Base-by-base conservation (phyloP, 352 stramenopile genomes). In the Pythium dissotocum region DNA sequence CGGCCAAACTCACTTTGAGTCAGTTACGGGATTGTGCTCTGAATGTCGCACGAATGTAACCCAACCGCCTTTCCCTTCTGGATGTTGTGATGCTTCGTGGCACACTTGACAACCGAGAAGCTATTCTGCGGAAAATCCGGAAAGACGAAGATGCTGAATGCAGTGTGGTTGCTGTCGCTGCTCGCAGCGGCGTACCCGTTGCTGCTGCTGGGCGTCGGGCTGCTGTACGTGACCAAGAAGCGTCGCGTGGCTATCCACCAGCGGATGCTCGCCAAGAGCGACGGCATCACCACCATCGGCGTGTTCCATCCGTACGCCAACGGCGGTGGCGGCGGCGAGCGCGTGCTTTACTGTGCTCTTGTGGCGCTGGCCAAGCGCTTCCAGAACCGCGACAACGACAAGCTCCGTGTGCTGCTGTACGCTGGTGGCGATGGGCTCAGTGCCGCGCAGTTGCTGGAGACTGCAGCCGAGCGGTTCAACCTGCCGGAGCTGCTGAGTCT, bases 281-380 rank as follows among this genome's bases (percentile, higher is more conserved):
- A 82, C 30, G 49, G 60, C 66, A 58, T 72, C 42, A 58, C 78
- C 24, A 91, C 77, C 1, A 76, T 98, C 60, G 94, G 83, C 38
- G 93, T 99, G 66, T 98, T 98, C 78, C 96, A 99, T 74, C 97
- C 94, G 36, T 96, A 98, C 75, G 97, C 95, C 42, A 94, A 98
- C 61, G 88, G 86, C 38, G 97, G 98, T 36, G 98, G 98, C 26
- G 98, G 98, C 44, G 98, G 98, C 38, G 98, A 99, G 76, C 94
- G 98, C 57, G 98, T 99, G 21, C 84, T 99, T 32, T 99, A 98
- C 92, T 98, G 97, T 67, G 92, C 91, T 13, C 81, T 99, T 49
- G 69, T 97, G 64, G 88, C 89, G 58, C 79, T 99, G 26, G 72
- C 80, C 21, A 65, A 70, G 55, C 70, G 71, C 66, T 90, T 88